phyloP scores from a whole-genome alignment of 2,329 filamentous ascomycete species.

The Calonectria hawksworthii region DNA sequence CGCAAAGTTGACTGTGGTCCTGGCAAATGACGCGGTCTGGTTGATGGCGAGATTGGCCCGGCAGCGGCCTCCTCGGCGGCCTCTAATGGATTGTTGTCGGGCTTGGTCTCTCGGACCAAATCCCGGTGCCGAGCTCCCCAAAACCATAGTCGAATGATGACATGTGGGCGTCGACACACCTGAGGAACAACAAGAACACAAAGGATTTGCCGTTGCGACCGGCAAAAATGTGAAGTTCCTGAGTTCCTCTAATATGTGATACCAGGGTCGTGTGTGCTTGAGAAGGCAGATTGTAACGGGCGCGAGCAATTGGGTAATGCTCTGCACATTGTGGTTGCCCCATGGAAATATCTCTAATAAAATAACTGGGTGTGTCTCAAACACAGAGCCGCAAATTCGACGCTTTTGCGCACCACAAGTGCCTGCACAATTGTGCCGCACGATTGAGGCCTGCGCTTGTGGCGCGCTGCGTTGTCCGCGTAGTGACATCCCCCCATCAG shows the following conservation, averaged over 20 bases:
- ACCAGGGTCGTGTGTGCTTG: not conserved
- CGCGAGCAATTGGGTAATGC: not conserved
- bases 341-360: not conserved
- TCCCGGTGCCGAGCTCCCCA: not conserved
- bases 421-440: not conserved
- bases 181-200: not conserved
- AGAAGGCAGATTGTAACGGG: not conserved
- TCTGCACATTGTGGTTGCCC: not conserved
- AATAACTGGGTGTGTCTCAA: too few relatives aligned
- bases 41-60: not conserved
- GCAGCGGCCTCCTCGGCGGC: not conserved
- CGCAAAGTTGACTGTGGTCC: not conserved
- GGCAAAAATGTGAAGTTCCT: too few relatives aligned
- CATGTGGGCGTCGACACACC: not conserved
- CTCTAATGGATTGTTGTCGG: not conserved
- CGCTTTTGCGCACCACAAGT: not conserved
- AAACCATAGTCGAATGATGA: not conserved
- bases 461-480: not conserved
- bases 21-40: not conserved
- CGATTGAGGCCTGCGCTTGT: not conserved
- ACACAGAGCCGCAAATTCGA: not conserved
- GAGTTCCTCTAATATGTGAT: not conserved
- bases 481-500: not conserved
- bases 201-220: not conserved
- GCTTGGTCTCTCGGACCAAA: not conserved